Percentiles rank a stretch among this genome's conserved stretches.
phyloP scores from a whole-genome alignment of 371 early-diverging fungal species.

The Actinomortierella wolfii region DNA sequence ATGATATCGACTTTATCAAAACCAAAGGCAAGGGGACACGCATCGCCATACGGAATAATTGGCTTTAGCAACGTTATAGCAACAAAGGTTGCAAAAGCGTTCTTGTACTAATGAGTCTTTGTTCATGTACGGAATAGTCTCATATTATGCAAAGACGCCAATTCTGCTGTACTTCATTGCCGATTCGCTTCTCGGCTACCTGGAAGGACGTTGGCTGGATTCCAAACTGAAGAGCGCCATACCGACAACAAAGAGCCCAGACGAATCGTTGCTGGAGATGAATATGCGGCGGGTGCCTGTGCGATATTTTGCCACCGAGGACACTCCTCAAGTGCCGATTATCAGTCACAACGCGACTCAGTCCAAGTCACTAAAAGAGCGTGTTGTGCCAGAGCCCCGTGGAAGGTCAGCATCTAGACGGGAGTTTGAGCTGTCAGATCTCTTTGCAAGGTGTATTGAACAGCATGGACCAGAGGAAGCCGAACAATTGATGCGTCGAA shows the following conservation, averaged over 20 bases:
- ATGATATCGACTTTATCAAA: constrained; percentile 26
- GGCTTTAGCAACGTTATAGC: too few species aligned
- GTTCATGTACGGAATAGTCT: constrained; percentile 11
- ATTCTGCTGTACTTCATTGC: constrained; percentile 25
- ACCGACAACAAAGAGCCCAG: constrained; percentile 4
- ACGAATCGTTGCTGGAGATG: constrained; percentile 27
- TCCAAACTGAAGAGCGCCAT: constrained; percentile 11
- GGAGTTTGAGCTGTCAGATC: constrained; percentile 30
- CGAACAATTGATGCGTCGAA: constrained; percentile 27
- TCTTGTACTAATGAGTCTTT: not conserved
- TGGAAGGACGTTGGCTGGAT: constrained; percentile 40
- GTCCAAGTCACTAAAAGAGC: constrained; percentile 24
- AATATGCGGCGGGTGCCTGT: constrained; percentile 31
- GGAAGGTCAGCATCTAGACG: constrained; percentile 12
- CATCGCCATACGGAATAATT: too few species aligned
- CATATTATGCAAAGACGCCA: constrained; percentile 20
- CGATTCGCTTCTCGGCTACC: constrained; percentile 23
- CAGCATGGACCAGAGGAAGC: constrained; percentile 24
- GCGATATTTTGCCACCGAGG: constrained; percentile 18
- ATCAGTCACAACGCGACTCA: constrained; percentile 15
- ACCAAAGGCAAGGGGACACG: constrained; percentile 17
- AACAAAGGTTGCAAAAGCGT: not conserved
- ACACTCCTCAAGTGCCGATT: constrained; percentile 10
- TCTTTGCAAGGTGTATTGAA: constrained; percentile 21
- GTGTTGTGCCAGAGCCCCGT: constrained; percentile 8